phyloP scores from a whole-genome alignment of 2,329 filamentous ascomycete species.

The Verticillium isaacii region DNA sequence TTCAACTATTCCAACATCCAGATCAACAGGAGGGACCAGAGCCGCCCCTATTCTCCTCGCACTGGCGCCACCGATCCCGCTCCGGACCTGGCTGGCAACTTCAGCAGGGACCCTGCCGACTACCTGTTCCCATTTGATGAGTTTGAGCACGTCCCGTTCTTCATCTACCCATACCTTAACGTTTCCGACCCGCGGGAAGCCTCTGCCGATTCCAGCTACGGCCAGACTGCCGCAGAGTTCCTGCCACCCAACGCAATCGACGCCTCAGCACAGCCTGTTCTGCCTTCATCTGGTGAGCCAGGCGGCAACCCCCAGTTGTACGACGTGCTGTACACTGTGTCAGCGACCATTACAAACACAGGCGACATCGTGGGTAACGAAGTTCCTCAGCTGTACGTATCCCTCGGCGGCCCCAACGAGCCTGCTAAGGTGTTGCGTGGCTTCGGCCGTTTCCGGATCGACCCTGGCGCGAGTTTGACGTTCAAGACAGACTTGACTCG shows the following conservation, averaged over 20 bases:
- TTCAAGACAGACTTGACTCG: conserved; percentile 69
- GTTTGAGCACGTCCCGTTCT: conserved; percentile 46
- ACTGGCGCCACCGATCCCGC: conserved; percentile 58
- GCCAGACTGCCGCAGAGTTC: conserved; percentile 50
- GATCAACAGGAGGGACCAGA: conserved; percentile 33
- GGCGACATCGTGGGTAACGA: conserved; percentile 62
- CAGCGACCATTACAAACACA: conserved; percentile 68
- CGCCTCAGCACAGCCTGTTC: conserved; percentile 38
- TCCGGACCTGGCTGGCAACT: conserved; percentile 55
- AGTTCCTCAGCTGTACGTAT: conserved; percentile 66
- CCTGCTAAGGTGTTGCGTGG: conserved; percentile 63
- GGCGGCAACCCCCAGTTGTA: conserved; percentile 64
- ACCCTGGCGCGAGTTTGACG: conserved; percentile 59
- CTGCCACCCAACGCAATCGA: conserved; percentile 56
- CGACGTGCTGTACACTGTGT: conserved; percentile 64
- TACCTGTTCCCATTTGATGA: conserved; percentile 61
- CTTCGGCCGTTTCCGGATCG: conserved; percentile 73
- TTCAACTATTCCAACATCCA: conserved; percentile 43
- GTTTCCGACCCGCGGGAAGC: conserved; percentile 50
- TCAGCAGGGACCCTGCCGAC: conserved; percentile 56
- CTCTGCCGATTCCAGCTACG: conserved; percentile 56
- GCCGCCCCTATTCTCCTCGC: conserved; percentile 49
- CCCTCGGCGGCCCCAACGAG: conserved; percentile 71
- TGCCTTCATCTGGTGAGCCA: conserved; percentile 38
- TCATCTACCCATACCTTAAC: conserved; percentile 72